These are phyloP conservation scores for Hura crepitans DNA, from an alignment of 441 rosid species.

Conservation along the genomic window DNA sequence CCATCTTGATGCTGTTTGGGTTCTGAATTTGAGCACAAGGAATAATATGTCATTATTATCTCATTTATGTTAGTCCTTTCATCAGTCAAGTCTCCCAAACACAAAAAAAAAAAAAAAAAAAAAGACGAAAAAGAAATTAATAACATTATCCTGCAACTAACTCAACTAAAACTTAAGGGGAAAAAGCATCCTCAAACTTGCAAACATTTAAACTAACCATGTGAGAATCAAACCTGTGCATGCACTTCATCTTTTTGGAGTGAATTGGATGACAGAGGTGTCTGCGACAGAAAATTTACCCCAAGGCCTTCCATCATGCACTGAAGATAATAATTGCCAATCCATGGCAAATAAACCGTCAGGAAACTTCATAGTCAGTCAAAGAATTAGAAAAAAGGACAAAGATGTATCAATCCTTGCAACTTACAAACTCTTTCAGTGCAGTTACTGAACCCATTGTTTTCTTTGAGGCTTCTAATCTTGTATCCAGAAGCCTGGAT, in stretches of 20 bases:
- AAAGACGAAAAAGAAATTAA: no score
- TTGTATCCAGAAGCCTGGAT: conserved; percentile 60
- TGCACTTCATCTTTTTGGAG: conserved; percentile 72
- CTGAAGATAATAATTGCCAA: conserved; percentile 38
- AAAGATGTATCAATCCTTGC: conserved; percentile 15
- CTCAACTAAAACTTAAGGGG: conserved; percentile 3
- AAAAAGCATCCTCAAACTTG: not conserved
- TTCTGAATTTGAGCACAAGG: not conserved
- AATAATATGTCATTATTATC: not conserved
- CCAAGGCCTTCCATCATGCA: conserved; percentile 79
- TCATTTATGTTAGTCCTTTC: not conserved
- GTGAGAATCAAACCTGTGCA: conserved; percentile 62
- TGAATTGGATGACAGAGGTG: conserved; percentile 51
- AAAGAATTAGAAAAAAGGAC: not conserved
- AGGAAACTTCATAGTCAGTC: conserved; percentile 15
- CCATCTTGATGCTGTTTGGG: not conserved
- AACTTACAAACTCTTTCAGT: conserved; percentile 83
- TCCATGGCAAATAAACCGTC: conserved; percentile 25
- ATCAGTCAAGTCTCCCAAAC: not conserved
- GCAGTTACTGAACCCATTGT: conserved; percentile 59
- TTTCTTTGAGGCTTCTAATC: conserved; percentile 63
- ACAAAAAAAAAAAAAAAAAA: no score
- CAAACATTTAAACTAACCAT: conserved; percentile 2
- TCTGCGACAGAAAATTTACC: conserved; percentile 56
- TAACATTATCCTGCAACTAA: conserved; percentile 3